phyloP scores from a whole-genome alignment of 2,329 filamentous ascomycete genomes.

The Ophiostoma tasmaniense region DNA sequence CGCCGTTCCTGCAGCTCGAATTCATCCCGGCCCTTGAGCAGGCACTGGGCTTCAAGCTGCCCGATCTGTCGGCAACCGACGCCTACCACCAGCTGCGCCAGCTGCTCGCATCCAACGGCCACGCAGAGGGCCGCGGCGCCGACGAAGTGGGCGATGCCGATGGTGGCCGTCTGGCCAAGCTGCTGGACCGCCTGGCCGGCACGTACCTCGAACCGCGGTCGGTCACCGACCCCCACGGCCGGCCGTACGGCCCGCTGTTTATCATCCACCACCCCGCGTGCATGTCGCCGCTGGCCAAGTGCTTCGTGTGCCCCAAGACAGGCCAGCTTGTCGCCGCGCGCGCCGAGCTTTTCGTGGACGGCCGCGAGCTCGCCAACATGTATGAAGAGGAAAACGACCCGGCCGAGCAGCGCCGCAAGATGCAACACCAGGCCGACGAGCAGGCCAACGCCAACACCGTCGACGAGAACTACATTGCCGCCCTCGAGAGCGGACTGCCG shows the following conservation, averaged over 20 bases:
- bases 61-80: conserved; percentile 47
- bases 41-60: conserved; percentile 55
- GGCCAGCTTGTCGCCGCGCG: conserved; percentile 70
- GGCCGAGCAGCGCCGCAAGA: conserved; percentile 75
- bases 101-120: conserved; percentile 22
- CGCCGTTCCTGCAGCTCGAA: conserved; percentile 59
- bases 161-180: conserved; percentile 51
- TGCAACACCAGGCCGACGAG: conserved; percentile 47
- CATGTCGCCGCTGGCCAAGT: conserved; percentile 87
- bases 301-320: conserved; percentile 60
- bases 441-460: conserved; percentile 39
- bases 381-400: conserved; percentile 98
- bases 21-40: conserved; percentile 75
- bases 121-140: conserved; percentile 48
- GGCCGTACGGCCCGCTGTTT: conserved; percentile 55
- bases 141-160: conserved; percentile 51
- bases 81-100: conserved; percentile 51
- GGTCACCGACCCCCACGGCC: conserved; percentile 43
- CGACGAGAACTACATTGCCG: conserved; percentile 77
- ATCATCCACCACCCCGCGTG: conserved; percentile 84
- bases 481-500: conserved; percentile 82
- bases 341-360: conserved; percentile 74
- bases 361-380: conserved; percentile 83
- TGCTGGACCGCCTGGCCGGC: conserved; percentile 74
- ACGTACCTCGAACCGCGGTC: conserved; percentile 63